Base-by-base conservation (phyloP, 2,329 filamentous ascomycete species). In the Scleromitrula shiraiana region DNA sequence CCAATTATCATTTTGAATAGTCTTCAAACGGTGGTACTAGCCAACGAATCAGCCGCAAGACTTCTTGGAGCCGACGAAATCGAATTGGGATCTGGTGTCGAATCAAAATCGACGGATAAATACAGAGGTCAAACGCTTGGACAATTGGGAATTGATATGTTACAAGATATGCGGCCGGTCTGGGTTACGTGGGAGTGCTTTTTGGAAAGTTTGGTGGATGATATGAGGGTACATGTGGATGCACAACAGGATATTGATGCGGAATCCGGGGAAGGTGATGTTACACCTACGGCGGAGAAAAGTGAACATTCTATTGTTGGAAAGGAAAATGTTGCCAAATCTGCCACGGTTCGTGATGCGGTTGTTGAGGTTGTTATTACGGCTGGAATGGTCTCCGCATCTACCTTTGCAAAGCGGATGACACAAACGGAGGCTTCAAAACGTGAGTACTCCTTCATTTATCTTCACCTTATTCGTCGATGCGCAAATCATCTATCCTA, bases 31-130 rank as follows among this genome's bases (percentile, higher is more conserved):
- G 75, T 89, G 3, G 73, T 85, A 1, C 65, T 89, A 33, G 85
- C 83, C 26, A 90, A 90, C 57, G 82, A 88, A 56, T 81, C 85
- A 17, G 83, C 88, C 77, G 83, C 80, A 1, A 74, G 78, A 46
- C 67, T 90, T 58, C 67, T 90, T 19, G 82, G 79, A 4, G 70
- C 85, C 41, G 70, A 78, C 22, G 64, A 69, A 19, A 58, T 64
- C 36, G 63, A 63, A 17, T 62, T 30, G n/a, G 56, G 64, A 4
- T 17, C 20, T 15, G 66, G 65, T 22, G 65, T 66, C 14, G 66
- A 71, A 33, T 68, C 70, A 39, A 60, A 63, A 5, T 62, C 68
- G 3, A 69, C 68, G 8, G 82, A 88, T 27, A 67, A 71, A 17
- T 68, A 90, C 14, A 73, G 76, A 24, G 84, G 83, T 1, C 78